These are phyloP conservation scores for Rhexocercosporidium sp. DNA, from an alignment of 2,329 filamentous ascomycete genomes.

Conservation along the genomic window DNA sequence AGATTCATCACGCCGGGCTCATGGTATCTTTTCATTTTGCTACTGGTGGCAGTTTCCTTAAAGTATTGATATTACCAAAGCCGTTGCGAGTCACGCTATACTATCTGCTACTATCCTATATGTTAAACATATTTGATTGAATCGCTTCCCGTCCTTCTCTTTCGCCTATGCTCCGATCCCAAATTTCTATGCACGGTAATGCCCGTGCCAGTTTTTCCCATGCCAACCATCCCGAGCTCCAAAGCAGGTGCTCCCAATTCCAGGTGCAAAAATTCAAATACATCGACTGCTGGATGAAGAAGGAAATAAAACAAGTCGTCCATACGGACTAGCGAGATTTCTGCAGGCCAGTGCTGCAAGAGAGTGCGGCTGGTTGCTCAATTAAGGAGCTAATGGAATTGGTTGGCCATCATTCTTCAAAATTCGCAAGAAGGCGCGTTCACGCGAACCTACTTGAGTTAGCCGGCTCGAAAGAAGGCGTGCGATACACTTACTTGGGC, in stretches of 20 bases:
- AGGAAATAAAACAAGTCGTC: background rate
- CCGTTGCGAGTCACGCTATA: background rate
- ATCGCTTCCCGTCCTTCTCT: background rate
- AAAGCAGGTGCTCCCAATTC: constrained; percentile 1
- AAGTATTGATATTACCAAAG: background rate
- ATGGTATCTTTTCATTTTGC: background rate
- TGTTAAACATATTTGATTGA: background rate
- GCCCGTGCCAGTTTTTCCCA: background rate
- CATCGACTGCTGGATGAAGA: background rate
- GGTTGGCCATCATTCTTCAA: constrained; percentile 38
- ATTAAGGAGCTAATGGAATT: constrained; percentile 27
- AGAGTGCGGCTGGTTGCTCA: background rate
- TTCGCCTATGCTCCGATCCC: background rate
- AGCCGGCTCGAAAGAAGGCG: constrained; percentile 12
- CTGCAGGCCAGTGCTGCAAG: background rate
- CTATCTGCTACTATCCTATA: background rate
- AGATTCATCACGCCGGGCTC: background rate
- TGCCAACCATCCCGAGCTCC: background rate
- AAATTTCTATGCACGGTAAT: background rate
- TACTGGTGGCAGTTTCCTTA: background rate
- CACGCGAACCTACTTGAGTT: constrained; percentile 33
- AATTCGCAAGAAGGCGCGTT: constrained; percentile 37
- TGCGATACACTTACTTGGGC: constrained; percentile 34
- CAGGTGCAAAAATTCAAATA: background rate
- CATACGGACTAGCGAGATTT: background rate